Evolutionary conservation across 2,329 filamentous ascomycete genomes (phyloP), one percentile per base, ranked within the genome.

Genomic region (Aspergillus latus): DNA sequence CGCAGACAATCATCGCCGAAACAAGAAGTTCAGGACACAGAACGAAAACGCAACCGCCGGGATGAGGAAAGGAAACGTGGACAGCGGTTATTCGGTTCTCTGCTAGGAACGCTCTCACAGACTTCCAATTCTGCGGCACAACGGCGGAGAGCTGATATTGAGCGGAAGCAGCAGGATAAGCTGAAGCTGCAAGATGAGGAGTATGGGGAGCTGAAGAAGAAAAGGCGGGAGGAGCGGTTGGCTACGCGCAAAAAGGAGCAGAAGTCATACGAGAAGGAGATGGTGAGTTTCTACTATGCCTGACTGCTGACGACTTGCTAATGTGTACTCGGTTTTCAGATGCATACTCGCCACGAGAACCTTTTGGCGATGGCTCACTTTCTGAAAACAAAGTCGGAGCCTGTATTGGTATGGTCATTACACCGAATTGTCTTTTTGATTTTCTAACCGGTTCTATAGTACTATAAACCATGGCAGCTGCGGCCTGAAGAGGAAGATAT

Each of bases 41-140:
- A 52, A 59, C 60, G 28, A 47, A 58, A n/a, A 56, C 57, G 28
- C 60, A 65, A 57, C 50, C 75, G 79, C 30, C 75, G 79, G 29
- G 78, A 86, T 56, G 89, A 95, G 66, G 93, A 97, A 70, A 90
- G 87, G 72, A 91, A 89, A 70, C 88, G 93, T 37, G 89, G 90
- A 21, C 88, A 89, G 73, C 84, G 93, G 52, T 80, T 97, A 59
- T 97, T 97, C 69, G 92, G 93, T 59, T 89, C 88, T 36, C 76
- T 95, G 55, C 78, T 94, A 58, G 89, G 82, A 71, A 90, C 88
- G 37, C 81, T 96, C 58, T 91, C 88, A 72, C 89, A 93, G 75
- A 87, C 83, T 66, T 82, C 82, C 68, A 83, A 79, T 70, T 77
- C 80, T 76, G 62, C 84, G 80, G 78, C 85, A 60, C 78, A 88